These are phyloP conservation scores for Colletotrichum spinosum DNA, from an alignment of 2,329 filamentous ascomycete species.

Conservation along the genomic window DNA sequence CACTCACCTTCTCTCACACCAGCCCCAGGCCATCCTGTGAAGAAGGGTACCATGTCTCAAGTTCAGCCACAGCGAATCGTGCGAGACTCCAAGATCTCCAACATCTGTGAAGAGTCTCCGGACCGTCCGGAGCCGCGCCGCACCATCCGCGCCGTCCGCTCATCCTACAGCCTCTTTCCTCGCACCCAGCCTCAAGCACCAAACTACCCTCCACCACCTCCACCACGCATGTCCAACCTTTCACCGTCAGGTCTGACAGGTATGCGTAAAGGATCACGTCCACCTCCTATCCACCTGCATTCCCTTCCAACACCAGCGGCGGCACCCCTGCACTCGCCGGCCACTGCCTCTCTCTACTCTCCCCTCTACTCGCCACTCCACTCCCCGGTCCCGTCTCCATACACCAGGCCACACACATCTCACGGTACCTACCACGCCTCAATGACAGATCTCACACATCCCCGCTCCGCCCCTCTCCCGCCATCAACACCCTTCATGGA, in stretches of 20 bases:
- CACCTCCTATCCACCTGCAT: slow-evolving; percentile 36
- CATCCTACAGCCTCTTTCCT: slow-evolving; percentile 38
- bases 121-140: slow-evolving; percentile 36
- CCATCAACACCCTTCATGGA: slow-evolving; percentile 10
- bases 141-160: slow-evolving; percentile 37
- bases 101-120: slow-evolving; percentile 9
- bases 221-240: slow-evolving; percentile 18
- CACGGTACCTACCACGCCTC: slow-evolving; percentile 22
- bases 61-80: slow-evolving; percentile 30
- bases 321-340: slow-evolving; percentile 20
- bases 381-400: slow-evolving; percentile 23
- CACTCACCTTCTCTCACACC: slow-evolving; percentile 8
- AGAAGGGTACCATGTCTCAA: slow-evolving; percentile 23
- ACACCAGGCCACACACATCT: slow-evolving; percentile 32
- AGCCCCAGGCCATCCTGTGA: slow-evolving; percentile 3
- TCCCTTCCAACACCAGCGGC: slow-evolving; percentile 26
- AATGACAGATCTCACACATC: slow-evolving; percentile 31
- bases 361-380: slow-evolving; percentile 30
- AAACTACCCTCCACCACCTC: slow-evolving; percentile 24
- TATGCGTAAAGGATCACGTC: slow-evolving; percentile 32
- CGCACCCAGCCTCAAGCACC: slow-evolving; percentile 20
- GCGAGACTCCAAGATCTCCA: not conserved
- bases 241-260: slow-evolving; percentile 12
- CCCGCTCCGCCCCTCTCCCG: slow-evolving; percentile 35
- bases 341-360: slow-evolving; percentile 33